Evolutionary conservation across 805 yeast species (phyloP).

Genomic region (Jamesozyma spencerorum): DNA sequence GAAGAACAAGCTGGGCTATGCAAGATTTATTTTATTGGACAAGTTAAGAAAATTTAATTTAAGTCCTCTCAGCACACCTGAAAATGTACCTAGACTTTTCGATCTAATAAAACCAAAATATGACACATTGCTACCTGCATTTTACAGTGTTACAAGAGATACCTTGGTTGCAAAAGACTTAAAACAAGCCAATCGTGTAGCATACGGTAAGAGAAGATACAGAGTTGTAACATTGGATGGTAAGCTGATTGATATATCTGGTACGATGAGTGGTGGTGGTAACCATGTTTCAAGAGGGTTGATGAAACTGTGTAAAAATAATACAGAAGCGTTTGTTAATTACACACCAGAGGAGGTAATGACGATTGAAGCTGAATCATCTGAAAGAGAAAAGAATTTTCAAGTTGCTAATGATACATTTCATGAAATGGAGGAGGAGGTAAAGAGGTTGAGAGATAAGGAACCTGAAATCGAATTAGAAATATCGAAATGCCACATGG

Average conservation of each 20-base stretch:
- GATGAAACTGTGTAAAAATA: slow-evolving; percentile 39
- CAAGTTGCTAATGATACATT: slow-evolving; percentile 42
- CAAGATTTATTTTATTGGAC: slow-evolving; percentile 72
- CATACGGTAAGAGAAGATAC: slow-evolving; percentile 72
- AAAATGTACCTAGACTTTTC: slow-evolving; percentile 67
- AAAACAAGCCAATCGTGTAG: slow-evolving; percentile 75
- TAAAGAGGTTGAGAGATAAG: slow-evolving; percentile 51
- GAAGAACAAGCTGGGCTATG: slow-evolving; percentile 77
- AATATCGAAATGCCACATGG: slow-evolving; percentile 51
- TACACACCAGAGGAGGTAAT: slow-evolving; percentile 47
- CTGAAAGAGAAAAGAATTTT: slow-evolving; percentile 44
- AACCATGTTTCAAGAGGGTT: slow-evolving; percentile 58
- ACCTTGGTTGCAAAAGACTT: slow-evolving; percentile 79
- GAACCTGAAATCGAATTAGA: slow-evolving; percentile 61
- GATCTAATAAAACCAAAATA: slow-evolving; percentile 69
- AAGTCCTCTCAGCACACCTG: slow-evolving; percentile 57
- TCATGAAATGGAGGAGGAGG: slow-evolving; percentile 49
- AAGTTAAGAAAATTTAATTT: slow-evolving; percentile 60
- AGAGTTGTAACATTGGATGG: slow-evolving; percentile 93
- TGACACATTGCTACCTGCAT: slow-evolving; percentile 70
- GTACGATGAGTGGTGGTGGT: slow-evolving; percentile 98
- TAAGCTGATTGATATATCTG: slow-evolving; percentile 81
- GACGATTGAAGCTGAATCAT: slow-evolving; percentile 43
- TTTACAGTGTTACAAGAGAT: slow-evolving; percentile 76
- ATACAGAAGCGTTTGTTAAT: neutral